Percentiles rank a stretch among this genome's conserved stretches.
Evolutionary conservation across 164 flowering plant genomes (phyloP).

Genomic region (Sedum album): DNA sequence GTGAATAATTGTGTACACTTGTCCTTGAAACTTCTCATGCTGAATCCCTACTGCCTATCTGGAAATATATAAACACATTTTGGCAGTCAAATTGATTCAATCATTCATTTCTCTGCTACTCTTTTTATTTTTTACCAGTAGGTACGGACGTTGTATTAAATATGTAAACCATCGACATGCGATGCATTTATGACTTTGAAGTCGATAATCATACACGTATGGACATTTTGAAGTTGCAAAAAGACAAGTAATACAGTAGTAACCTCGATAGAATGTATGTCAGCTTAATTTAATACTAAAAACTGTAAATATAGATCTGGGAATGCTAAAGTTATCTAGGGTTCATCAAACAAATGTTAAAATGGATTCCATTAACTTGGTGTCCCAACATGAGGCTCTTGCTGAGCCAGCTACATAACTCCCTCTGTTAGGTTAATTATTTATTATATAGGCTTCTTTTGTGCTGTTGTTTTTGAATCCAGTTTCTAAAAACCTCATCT

Average conservation of each 20-base stretch:
- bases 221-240: neutral
- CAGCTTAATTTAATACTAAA: neutral
- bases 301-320: neutral
- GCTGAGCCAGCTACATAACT: neutral
- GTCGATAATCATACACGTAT: slow-evolving; percentile 2
- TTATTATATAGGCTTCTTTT: too few species aligned
- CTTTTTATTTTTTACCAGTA: neutral
- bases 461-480: neutral
- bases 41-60: too few species aligned
- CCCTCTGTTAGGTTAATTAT: neutral
- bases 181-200: neutral
- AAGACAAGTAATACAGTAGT: neutral
- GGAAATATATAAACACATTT: too few species aligned
- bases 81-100: neutral
- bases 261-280: neutral
- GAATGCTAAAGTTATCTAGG: neutral
- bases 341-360: neutral
- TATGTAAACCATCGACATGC: neutral
- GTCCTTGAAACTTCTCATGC: too few species aligned
- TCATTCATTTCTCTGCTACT: too few species aligned
- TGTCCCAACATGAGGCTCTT: neutral
- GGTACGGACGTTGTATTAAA: neutral
- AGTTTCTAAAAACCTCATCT: too few species aligned
- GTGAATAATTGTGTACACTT: too few species aligned
- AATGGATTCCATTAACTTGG: neutral